Percentiles rank a stretch among this genome's conserved stretches.
These are phyloP conservation scores for Tagetes patula DNA, from an alignment of 129 eudicot genomes.

Conservation along the genomic window DNA sequence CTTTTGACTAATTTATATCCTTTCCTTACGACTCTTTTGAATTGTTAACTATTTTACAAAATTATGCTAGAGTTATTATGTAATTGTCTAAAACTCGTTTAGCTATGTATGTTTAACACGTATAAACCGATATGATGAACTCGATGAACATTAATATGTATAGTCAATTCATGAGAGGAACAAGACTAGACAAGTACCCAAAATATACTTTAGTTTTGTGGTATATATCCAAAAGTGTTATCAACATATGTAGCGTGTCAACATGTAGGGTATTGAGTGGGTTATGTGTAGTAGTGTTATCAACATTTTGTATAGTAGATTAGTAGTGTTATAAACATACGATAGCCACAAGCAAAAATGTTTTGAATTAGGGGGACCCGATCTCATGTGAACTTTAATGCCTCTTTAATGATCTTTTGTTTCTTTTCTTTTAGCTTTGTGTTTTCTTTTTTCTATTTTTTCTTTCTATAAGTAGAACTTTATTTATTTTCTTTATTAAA, in stretches of 20 bases:
- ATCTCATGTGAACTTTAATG: slow-evolving; percentile 24
- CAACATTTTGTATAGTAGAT: not conserved
- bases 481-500: not conserved
- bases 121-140: not conserved
- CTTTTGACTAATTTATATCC: not conserved
- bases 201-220: not conserved
- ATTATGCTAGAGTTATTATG: no score
- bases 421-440: not conserved
- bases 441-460: not conserved
- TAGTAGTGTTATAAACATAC: not conserved
- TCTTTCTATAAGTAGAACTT: not conserved
- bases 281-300: slow-evolving; percentile 7
- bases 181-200: slow-evolving; percentile 6
- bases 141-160: not conserved
- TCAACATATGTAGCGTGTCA: not conserved
- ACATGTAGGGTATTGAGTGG: slow-evolving; percentile 24
- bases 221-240: slow-evolving; percentile 1
- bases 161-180: not conserved
- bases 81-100: no score
- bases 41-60: no score
- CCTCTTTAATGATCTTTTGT: slow-evolving; percentile 11
- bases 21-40: not conserved
- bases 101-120: not conserved
- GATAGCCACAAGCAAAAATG: slow-evolving; percentile 24
- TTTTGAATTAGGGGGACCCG: slow-evolving; percentile 25